Base-by-base conservation (phyloP, 2,329 filamentous ascomycete genomes). In the Phyllosticta paracitricarpa region DNA sequence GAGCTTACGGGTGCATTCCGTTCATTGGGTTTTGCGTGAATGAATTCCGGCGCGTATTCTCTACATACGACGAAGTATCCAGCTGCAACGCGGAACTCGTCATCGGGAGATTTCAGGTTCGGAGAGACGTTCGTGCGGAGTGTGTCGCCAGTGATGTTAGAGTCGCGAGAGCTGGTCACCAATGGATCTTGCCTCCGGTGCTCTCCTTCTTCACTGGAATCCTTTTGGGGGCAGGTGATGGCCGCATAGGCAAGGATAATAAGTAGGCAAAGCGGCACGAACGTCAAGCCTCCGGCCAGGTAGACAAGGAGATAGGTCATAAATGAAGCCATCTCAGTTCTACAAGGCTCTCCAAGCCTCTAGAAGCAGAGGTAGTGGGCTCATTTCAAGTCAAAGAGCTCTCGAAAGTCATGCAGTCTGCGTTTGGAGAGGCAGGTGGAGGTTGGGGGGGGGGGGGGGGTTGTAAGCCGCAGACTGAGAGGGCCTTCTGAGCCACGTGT, bases 1-100 rank as follows among this genome's bases (percentile, higher is more conserved):
- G 26, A 28, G 19, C 90, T 91, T 12, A 89, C 84, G 5, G 91
- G 90, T 0, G 89, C 93, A 35, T 86, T 84, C 63, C 91, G 84
- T 76, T 96, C 92, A 62, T 93, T 91, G 4, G 92, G 91, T 75
- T 93, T 96, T 63, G 91, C 91, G 78, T 95, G 95, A 73, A 96
- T 87, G 52, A 91, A 91, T 71, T 91, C 91, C 52, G 92, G 90
- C 0, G 90, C 89, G 75, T 94, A 97, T 77, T 96, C 91, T 71
- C 92, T 84, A 71, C 89, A 95, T 17, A 97, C 91, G n/a, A 91
- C 90, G 73, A 97, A 97, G 76, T 95, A 97, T 19, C 91, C 92
- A 8, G 91, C 89, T 1, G 91, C 89, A 51, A 91, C 89, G 70
- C 95, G 90, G 35, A 85, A 80, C 62, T 91, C 87, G 65, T 85